Base-by-base conservation (phyloP, 768 basidiomycete genomes). In the Leccinellum albellum region DNA sequence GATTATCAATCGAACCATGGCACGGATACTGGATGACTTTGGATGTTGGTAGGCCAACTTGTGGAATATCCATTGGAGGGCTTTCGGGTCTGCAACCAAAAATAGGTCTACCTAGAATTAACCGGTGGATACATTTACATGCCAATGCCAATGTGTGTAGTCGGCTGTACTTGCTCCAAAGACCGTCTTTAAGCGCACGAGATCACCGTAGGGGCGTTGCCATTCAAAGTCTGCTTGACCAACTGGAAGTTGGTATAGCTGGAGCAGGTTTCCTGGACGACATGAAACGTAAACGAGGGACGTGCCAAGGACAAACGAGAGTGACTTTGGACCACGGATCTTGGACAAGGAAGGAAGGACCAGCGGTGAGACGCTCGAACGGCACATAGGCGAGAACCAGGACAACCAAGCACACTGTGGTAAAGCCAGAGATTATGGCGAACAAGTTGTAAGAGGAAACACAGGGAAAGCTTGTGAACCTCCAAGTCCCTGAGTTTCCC, bases 21-120 rank as follows among this genome's bases (percentile, higher is more conserved):
- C 51, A 32, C 68, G 63, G 56, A 65, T 54, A 17, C 74, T 67
- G 23, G 28, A 56, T 24, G 58, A 74, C 55, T 80, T 82, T 24
- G 63, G 65, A 56, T 76, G 82, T 24, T 69, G 68, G 55, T 82
- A 79, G 2, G 71, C 76, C 3, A 76, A 71, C 2, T 77, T 77
- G 28, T 75, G 73, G 57, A 76, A 73, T 32, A 82, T 71, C 51
- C 62, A 62, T 35, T 67, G 71, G 0, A 74, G 44, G 6, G 79
- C 80, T 59, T 82, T 82, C 5, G 79, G 75, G 63, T 83, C 81
- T 6, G 78, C 68, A 4, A 82, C 61, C 32, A 80, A 62, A 17
- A 82, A 75, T 26, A 75, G 70, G 54, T 81, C 75, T 59, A 74
- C 75, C 80, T 80, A 53, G 15, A 42, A 50, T 46, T 26, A 23